phyloP scores from a whole-genome alignment of 495 filamentous ascomycete genomes.

The Glarea lozoyensis region DNA sequence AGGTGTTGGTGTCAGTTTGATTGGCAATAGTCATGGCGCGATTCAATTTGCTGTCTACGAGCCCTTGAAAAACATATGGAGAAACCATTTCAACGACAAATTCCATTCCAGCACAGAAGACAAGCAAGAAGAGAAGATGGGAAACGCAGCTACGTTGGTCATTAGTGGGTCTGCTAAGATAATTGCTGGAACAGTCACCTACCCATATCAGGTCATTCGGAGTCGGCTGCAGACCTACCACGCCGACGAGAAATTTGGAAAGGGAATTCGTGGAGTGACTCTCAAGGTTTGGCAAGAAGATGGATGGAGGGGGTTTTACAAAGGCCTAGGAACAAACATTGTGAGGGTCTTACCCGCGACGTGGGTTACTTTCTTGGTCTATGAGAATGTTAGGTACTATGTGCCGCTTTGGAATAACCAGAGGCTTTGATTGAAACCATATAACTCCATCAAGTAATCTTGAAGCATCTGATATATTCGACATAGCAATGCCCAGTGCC shows the following conservation, averaged over 20 bases:
- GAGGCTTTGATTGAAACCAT: too few relatives aligned
- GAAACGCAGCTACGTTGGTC: conserved; percentile 66
- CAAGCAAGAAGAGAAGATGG: conserved; percentile 34
- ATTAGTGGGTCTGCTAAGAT: conserved; percentile 78
- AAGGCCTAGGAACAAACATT: conserved; percentile 80
- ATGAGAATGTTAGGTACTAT: conserved; percentile 81
- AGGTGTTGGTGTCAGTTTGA: conserved; percentile 72
- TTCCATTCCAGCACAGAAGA: not conserved
- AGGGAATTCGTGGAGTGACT: conserved; percentile 61
- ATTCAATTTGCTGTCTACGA: conserved; percentile 97
- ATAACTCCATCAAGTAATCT: too few relatives aligned
- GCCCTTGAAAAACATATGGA: conserved; percentile 55
- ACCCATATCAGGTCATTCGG: conserved; percentile 88
- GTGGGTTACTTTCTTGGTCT: conserved; percentile 96
- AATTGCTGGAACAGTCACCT: conserved; percentile 77
- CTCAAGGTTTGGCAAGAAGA: conserved; percentile 67
- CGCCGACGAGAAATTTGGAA: conserved; percentile 57
- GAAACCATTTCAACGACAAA: conserved; percentile 20
- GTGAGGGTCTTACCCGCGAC: conserved; percentile 86
- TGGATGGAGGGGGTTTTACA: conserved; percentile 81
- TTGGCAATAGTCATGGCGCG: conserved; percentile 91
- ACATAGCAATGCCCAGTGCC: too few relatives aligned
- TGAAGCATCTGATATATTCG: too few relatives aligned
- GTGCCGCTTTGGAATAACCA: conserved; percentile 37
- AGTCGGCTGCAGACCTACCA: conserved; percentile 84